Evolutionary conservation across 495 filamentous ascomycete genomes (phyloP).

Genomic region (Aspergillus saccharolyticus): DNA sequence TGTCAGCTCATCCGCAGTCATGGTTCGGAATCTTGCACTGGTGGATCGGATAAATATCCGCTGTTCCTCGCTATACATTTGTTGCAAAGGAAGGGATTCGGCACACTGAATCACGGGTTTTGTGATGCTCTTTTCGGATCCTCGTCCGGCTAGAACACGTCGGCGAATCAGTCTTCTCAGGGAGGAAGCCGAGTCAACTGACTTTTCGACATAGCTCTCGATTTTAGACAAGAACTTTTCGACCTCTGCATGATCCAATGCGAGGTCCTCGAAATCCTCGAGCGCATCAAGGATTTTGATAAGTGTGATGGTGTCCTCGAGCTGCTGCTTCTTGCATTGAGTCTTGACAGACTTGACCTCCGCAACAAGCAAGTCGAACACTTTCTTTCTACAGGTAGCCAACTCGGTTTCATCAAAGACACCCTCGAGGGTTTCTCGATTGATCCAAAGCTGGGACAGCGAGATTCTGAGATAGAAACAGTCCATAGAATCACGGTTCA

Average conservation of each 20-base stretch:
- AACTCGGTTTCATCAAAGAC: constrained; percentile 32
- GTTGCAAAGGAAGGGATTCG: constrained; percentile 33
- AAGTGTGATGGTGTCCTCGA: constrained; percentile 38
- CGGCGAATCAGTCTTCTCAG: constrained; percentile 32
- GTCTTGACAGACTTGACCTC: constrained; percentile 39
- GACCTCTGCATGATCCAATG: constrained; percentile 32
- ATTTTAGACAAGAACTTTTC: constrained; percentile 38
- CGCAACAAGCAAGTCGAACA: constrained; percentile 33
- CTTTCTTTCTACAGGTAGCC: constrained; percentile 28
- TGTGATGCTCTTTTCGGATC: constrained; percentile 26
- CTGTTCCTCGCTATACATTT: constrained; percentile 40
- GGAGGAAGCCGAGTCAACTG: constrained; percentile 33
- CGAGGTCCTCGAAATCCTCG: constrained; percentile 43
- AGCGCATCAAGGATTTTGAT: constrained; percentile 42
- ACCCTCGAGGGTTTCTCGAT: constrained; percentile 27
- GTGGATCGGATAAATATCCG: constrained; percentile 39
- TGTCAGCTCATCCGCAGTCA: constrained; percentile 26
- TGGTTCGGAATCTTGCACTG: constrained; percentile 32
- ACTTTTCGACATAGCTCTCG: constrained; percentile 36
- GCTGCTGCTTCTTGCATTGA: constrained; percentile 38
- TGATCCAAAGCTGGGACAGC: constrained; percentile 36
- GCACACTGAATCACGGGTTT: constrained; percentile 33
- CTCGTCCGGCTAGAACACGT: constrained; percentile 34
- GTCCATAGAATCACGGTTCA: constrained; percentile 38
- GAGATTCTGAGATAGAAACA: constrained; percentile 38